Evolutionary conservation across 192 early-diverging fungal species (phyloP).

Genomic region (Coemansia sp.): DNA sequence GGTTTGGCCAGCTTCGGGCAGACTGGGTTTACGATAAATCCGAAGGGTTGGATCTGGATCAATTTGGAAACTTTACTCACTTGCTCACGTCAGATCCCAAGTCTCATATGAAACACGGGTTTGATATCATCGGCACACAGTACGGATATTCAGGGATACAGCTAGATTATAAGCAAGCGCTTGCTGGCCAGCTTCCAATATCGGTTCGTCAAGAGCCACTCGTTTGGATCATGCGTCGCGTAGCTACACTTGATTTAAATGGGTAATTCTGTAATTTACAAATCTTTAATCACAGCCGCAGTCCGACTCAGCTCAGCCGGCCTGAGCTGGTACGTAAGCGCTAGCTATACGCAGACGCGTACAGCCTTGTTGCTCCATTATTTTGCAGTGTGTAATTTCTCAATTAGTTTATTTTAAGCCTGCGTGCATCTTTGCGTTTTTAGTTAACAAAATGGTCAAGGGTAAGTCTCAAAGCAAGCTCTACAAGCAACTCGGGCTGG

Average conservation of each 20-base stretch:
- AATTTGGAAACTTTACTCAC: conserved; percentile 34
- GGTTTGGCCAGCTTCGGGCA: conserved; percentile 64
- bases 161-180: not conserved
- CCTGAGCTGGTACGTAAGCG: not conserved
- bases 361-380: too few species aligned
- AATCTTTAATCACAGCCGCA: not conserved
- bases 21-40: conserved; percentile 71
- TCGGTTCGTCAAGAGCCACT: conserved; percentile 11
- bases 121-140: conserved; percentile 19
- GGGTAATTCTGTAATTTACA: too few species aligned
- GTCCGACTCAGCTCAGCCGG: not conserved
- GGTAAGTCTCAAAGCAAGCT: conserved; percentile 17
- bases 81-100: conserved; percentile 35
- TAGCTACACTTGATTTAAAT: too few species aligned
- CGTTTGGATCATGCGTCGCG: conserved; percentile 20
- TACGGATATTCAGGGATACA: conserved; percentile 22
- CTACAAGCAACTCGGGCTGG: not conserved
- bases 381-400: too few species aligned
- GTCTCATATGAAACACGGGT: conserved; percentile 10
- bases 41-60: conserved; percentile 45
- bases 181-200: conserved; percentile 5
- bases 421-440: not conserved
- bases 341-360: too few species aligned
- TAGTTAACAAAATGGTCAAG: conserved; percentile 26
- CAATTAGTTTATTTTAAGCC: not conserved